These are phyloP conservation scores for Penicillium sp. DNA, from an alignment of 2,329 filamentous ascomycete species.

Conservation along the genomic window DNA sequence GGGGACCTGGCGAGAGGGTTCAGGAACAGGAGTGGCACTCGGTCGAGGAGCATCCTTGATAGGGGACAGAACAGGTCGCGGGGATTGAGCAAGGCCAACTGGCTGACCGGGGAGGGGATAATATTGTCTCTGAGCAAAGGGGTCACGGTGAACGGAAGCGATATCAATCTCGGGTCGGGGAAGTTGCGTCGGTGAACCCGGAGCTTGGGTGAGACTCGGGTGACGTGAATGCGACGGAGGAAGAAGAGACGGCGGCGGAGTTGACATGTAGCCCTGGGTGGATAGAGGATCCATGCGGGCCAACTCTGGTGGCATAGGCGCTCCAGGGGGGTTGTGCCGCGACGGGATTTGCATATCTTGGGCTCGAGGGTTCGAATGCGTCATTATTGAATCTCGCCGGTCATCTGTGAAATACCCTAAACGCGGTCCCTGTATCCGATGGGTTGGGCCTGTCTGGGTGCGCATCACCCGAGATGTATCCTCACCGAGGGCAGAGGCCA, in stretches of 20 bases:
- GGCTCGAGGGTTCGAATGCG: constrained; percentile 23
- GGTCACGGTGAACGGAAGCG: constrained; percentile 34
- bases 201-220: constrained; percentile 31
- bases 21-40: constrained; percentile 31
- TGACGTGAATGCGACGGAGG: constrained; percentile 35
- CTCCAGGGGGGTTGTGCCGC: constrained; percentile 27
- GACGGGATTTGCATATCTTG: constrained; percentile 30
- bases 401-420: constrained; percentile 44
- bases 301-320: constrained; percentile 26
- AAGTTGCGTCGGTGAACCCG: constrained; percentile 33
- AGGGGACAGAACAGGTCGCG: constrained; percentile 30
- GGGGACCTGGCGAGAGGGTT: constrained; percentile 39
- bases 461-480: constrained; percentile 34
- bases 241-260: constrained; percentile 27
- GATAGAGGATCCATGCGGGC: constrained; percentile 33
- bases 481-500: constrained; percentile 27
- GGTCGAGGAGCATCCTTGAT: constrained; percentile 35
- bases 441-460: constrained; percentile 27
- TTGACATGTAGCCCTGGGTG: constrained; percentile 28
- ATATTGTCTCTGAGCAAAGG: constrained; percentile 32
- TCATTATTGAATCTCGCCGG: constrained; percentile 29
- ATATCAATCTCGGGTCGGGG: constrained; percentile 31
- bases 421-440: constrained; percentile 39
- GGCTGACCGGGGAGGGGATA: constrained; percentile 28
- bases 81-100: constrained; percentile 26